phyloP scores from a whole-genome alignment of 768 basidiomycete genomes.

The Mycena rosella region DNA sequence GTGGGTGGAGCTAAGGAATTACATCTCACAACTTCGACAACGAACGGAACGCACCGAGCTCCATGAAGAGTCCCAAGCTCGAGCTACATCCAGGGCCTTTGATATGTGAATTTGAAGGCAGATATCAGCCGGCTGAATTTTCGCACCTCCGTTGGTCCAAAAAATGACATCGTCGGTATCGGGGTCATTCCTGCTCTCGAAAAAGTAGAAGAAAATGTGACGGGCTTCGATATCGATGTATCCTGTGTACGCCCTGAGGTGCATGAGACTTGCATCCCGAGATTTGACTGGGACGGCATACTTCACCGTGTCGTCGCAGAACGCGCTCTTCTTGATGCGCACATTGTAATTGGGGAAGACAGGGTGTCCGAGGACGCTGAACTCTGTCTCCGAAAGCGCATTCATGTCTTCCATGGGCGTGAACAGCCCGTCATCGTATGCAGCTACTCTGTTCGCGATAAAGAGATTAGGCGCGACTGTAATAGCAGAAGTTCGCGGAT shows the following conservation, averaged over 20 bases:
- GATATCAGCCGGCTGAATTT: neutral
- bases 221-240: constrained; percentile 75
- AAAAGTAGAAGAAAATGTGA: constrained; percentile 83
- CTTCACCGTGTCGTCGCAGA: constrained; percentile 57
- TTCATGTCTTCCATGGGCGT: constrained; percentile 37
- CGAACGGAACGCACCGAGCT: constrained; percentile 58
- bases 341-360: constrained; percentile 58
- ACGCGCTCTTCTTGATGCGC: constrained; percentile 54
- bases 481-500: neutral
- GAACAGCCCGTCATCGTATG: constrained; percentile 37
- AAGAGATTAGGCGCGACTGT: neutral
- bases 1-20: neutral
- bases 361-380: constrained; percentile 57
- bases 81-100: constrained; percentile 58
- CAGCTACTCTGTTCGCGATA: constrained; percentile 1
- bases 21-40: neutral
- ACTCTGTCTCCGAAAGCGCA: constrained; percentile 45
- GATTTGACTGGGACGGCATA: constrained; percentile 29
- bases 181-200: constrained; percentile 75
- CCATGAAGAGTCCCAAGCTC: constrained; percentile 78
- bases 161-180: constrained; percentile 73
- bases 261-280: neutral
- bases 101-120: neutral
- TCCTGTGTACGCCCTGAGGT: constrained; percentile 67
- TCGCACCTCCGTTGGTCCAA: constrained; percentile 62